Percentiles rank a stretch among this genome's conserved stretches.
phyloP scores from a whole-genome alignment of 371 early-diverging fungal genomes.

The Nematocida sp. region DNA sequence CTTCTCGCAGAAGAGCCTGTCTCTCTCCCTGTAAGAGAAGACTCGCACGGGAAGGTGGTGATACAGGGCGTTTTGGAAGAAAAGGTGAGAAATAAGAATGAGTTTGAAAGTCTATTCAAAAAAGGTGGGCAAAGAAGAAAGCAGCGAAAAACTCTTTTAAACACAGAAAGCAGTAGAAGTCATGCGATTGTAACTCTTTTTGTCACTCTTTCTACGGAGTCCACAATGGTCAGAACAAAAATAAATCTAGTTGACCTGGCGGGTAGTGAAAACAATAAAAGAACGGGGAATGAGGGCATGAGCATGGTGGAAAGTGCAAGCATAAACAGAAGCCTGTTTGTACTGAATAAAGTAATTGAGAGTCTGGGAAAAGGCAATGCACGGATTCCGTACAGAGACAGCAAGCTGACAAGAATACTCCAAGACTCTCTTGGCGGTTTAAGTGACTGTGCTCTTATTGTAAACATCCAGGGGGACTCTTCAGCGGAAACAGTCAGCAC shows the following conservation, averaged over 20 bases:
- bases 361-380: slow-evolving; percentile 73
- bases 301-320: slow-evolving; percentile 74
- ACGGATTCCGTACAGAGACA: slow-evolving; percentile 87
- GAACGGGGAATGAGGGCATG: slow-evolving; percentile 73
- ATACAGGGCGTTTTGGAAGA: slow-evolving; percentile 70
- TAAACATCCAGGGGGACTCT: slow-evolving; percentile 66
- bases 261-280: slow-evolving; percentile 76
- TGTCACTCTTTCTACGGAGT: slow-evolving; percentile 12
- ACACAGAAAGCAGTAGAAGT: slow-evolving; percentile 73
- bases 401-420: slow-evolving; percentile 90
- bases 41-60: slow-evolving; percentile 69
- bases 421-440: slow-evolving; percentile 96
- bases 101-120: slow-evolving; percentile 71
- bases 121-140: slow-evolving; percentile 73
- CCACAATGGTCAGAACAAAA: slow-evolving; percentile 68
- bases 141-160: slow-evolving; percentile 74
- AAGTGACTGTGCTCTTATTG: slow-evolving; percentile 78
- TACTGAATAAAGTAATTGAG: slow-evolving; percentile 75
- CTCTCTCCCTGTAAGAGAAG: slow-evolving; percentile 35
- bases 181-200: slow-evolving; percentile 25
- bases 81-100: slow-evolving; percentile 71
- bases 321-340: slow-evolving; percentile 76
- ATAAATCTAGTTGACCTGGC: slow-evolving; percentile 76
- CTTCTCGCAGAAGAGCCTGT: slow-evolving; percentile 12
- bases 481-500: slow-evolving; percentile 72